Evolutionary conservation across 352 stramenopile species (phyloP).

Genomic region (Phytophthora litchii): DNA sequence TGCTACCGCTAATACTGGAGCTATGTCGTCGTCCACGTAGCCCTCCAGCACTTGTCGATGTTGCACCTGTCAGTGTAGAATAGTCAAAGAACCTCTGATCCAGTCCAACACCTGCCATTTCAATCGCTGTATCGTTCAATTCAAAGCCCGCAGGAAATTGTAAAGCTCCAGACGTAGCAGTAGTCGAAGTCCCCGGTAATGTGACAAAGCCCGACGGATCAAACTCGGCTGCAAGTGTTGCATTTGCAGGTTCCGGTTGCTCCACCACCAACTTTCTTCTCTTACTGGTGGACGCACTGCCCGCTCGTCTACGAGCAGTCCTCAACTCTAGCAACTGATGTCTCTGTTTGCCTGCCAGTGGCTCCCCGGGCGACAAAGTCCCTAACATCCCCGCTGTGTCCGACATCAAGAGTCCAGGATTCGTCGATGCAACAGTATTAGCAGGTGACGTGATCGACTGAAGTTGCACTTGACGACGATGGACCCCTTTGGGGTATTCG

Average conservation of each 20-base stretch:
- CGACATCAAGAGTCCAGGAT: constrained; percentile 10
- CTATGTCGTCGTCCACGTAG: constrained; percentile 34
- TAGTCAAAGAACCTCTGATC: constrained; percentile 61
- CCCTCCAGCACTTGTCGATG: constrained; percentile 6
- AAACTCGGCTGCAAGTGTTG: constrained; percentile 41
- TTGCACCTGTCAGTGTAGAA: constrained; percentile 27
- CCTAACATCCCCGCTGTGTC: constrained; percentile 40
- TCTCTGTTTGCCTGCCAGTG: constrained; percentile 35
- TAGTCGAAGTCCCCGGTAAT: constrained; percentile 30
- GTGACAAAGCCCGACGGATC: constrained; percentile 71
- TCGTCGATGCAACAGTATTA: not conserved
- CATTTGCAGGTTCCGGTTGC: constrained; percentile 24
- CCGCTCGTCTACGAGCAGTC: constrained; percentile 52
- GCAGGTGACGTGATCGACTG: constrained; percentile 16
- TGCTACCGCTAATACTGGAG: constrained; percentile 34
- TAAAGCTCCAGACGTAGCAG: constrained; percentile 31
- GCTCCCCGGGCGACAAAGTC: constrained; percentile 52
- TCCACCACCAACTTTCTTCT: constrained; percentile 51
- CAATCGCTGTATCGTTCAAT: constrained; percentile 50
- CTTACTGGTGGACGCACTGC: constrained; percentile 27
- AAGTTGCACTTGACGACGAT: constrained; percentile 13
- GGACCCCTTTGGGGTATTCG: constrained; percentile 44
- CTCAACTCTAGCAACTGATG: constrained; percentile 68
- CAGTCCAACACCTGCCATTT: constrained; percentile 40
- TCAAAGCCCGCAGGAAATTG: constrained; percentile 68